Evolutionary conservation across 108 stramenopile genomes (phyloP), one percentile per base, ranked within the genome.

Genomic region (Cyclotella cryptica): DNA sequence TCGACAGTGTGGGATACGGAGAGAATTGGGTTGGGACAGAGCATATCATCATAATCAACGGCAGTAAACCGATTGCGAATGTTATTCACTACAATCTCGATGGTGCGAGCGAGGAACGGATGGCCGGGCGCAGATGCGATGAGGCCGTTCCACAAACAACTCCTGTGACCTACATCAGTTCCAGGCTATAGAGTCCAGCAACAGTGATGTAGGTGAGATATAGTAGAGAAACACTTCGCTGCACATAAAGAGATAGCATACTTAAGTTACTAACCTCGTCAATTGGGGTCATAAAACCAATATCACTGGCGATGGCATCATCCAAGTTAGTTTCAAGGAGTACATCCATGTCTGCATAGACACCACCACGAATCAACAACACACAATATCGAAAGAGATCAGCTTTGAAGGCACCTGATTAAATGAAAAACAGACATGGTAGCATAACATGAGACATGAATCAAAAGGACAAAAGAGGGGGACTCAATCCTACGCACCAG

Each of bases 121-220:
- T 93, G 92, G 12, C 85, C 94, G 27, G 94, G 92, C 66, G 92
- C 89, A 17, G 90, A 81, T 35, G 91, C 94, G 41, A 95, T 92
- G 60, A 95, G 81, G n/a, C 94, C 94, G 65, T 95, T 95, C 94
- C 94, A 95, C 30, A 95, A 58, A 75, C 93, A 94, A 84, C 92
- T 92, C 42, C 86, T 81, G 40, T 83, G 83, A 29, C 85, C 77
- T 21, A 81, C 79, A 12, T 77, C 65, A 15, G 41, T 81, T 18
- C 92, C 92, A 18, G 92, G 92, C 79, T 78, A 44, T 49, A 30
- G 14, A 29, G 51, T 42, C 40, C 2, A 45, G 55, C 27, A 30
- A 8, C 72, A 67, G n/a, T 59, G 28, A 49, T 49, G 44, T 6
- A 39, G 60, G 24, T 58, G 35, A 47, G 45, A 46, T 66, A 35